phyloP scores from a whole-genome alignment of 2,329 filamentous ascomycete species.

The Fusarium dimerum region DNA sequence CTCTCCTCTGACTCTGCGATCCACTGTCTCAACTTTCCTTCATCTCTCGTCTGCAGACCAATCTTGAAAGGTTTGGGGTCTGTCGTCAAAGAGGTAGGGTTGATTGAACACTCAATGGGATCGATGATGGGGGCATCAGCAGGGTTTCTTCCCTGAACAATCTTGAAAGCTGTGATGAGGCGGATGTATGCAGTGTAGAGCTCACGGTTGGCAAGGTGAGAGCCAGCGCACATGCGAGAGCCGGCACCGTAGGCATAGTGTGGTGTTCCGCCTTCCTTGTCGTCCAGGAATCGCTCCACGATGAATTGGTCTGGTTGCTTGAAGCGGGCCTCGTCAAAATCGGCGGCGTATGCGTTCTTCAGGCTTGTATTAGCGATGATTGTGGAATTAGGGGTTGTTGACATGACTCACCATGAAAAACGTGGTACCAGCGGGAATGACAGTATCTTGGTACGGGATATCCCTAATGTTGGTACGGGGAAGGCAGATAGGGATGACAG shows the following conservation, averaged over 20 bases:
- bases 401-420: slow-evolving; percentile 67
- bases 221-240: slow-evolving; percentile 63
- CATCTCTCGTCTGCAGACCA: slow-evolving; percentile 44
- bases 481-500: slow-evolving; percentile 76
- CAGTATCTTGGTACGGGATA: slow-evolving; percentile 66
- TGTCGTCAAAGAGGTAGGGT: slow-evolving; percentile 59
- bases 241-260: slow-evolving; percentile 66
- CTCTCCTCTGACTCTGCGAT: slow-evolving; percentile 53
- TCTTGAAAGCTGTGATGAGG: slow-evolving; percentile 58
- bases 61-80: slow-evolving; percentile 64
- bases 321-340: slow-evolving; percentile 72
- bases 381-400: too few relatives aligned
- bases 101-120: slow-evolving; percentile 56
- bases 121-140: slow-evolving; percentile 55
- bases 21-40: slow-evolving; percentile 49
- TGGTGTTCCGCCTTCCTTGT: slow-evolving; percentile 55
- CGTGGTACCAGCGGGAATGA: slow-evolving; percentile 73
- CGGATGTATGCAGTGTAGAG: slow-evolving; percentile 62
- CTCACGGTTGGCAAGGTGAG: slow-evolving; percentile 63
- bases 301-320: slow-evolving; percentile 62
- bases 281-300: slow-evolving; percentile 65
- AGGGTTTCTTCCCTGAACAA: slow-evolving; percentile 47
- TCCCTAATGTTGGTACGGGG: slow-evolving; percentile 72
- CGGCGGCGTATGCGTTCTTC: slow-evolving; percentile 71
- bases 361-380: not conserved